Conservation (phyloP, 345 rosid species). For the Lumnitzera racemosa region DNA sequence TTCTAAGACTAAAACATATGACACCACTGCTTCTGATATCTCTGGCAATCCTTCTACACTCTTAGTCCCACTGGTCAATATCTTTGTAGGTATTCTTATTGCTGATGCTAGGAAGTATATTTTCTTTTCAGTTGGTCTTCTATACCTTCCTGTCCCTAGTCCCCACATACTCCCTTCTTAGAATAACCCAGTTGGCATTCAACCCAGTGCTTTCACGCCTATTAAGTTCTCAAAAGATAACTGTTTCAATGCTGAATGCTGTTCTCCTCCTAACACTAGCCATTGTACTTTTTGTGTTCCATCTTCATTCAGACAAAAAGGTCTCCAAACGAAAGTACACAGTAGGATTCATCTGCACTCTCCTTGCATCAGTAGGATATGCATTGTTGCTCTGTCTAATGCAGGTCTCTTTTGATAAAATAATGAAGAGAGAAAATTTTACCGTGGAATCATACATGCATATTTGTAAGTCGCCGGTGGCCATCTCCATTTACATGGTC, state of each 20-base stretch:
- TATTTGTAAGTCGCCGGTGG: conserved; percentile 31
- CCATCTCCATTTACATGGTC: conserved; percentile 15
- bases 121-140: conserved; percentile 15
- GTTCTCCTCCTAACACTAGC: conserved; percentile 30
- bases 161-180: conserved; percentile 28
- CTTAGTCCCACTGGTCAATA: conserved; percentile 5
- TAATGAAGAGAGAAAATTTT: conserved; percentile 18
- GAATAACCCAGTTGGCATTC: conserved; percentile 32
- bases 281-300: conserved; percentile 23
- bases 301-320: conserved; percentile 4
- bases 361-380: conserved; percentile 30
- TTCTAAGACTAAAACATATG: not conserved
- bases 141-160: conserved; percentile 33
- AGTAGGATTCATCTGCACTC: conserved; percentile 20
- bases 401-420: conserved; percentile 28
- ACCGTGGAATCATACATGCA: conserved; percentile 39
- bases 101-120: conserved; percentile 14
- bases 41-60: not conserved
- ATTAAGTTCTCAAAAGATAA: conserved; percentile 40
- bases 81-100: conserved; percentile 16
- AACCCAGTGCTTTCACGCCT: conserved; percentile 27
- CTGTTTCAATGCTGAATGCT: conserved; percentile 34
- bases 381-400: conserved; percentile 32
- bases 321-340: conserved; percentile 14
- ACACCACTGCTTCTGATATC: not conserved